Conservation (phyloP, 306 rosid species). For the Dryas drummondii region DNA sequence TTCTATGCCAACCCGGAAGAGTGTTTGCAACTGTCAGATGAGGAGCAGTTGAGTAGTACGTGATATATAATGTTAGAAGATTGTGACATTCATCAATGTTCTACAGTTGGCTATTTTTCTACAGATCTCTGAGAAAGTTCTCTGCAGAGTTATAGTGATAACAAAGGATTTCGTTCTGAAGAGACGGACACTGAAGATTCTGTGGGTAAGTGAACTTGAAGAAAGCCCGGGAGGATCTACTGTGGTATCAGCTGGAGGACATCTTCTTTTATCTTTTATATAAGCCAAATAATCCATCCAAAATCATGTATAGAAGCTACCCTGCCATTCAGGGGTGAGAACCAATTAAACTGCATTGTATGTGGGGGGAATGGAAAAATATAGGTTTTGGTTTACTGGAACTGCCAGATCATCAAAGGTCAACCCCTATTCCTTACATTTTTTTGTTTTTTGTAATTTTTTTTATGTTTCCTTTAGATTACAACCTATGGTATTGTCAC, state of each 20-base stretch:
- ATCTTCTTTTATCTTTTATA: conserved; percentile 34
- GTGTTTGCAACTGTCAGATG: conserved; percentile 55
- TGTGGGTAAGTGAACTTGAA: conserved; percentile 37
- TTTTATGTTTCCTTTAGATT: conserved; percentile 15
- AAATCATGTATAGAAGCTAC: conserved; percentile 79
- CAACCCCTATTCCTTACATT: conserved; percentile 34
- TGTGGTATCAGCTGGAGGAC: conserved; percentile 41
- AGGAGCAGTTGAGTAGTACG: conserved; percentile 53
- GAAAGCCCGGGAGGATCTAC: conserved; percentile 32
- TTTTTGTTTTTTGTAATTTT: conserved; percentile 19
- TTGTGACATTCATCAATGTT: conserved; percentile 34
- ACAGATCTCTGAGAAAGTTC: conserved; percentile 35
- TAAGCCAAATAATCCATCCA: conserved; percentile 62
- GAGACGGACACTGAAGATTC: conserved; percentile 36
- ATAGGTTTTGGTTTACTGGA: conserved; percentile 50
- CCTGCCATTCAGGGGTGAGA: conserved; percentile 86
- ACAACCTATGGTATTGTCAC: conserved; percentile 22
- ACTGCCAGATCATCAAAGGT: conserved; percentile 45
- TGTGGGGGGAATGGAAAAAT: conserved; percentile 49
- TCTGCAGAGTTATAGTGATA: conserved; percentile 39
- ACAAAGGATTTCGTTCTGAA: conserved; percentile 37
- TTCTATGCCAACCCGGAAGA: conserved; percentile 92
- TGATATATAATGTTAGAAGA: conserved; percentile 41
- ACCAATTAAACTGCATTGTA: conserved; percentile 56
- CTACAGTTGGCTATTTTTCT: conserved; percentile 50